A percentile compares a stretch with the other conserved stretches of the same genome.
These are phyloP conservation scores for Macrophomina tecta DNA, from an alignment of 2,329 filamentous ascomycete genomes.

Conservation along the genomic window DNA sequence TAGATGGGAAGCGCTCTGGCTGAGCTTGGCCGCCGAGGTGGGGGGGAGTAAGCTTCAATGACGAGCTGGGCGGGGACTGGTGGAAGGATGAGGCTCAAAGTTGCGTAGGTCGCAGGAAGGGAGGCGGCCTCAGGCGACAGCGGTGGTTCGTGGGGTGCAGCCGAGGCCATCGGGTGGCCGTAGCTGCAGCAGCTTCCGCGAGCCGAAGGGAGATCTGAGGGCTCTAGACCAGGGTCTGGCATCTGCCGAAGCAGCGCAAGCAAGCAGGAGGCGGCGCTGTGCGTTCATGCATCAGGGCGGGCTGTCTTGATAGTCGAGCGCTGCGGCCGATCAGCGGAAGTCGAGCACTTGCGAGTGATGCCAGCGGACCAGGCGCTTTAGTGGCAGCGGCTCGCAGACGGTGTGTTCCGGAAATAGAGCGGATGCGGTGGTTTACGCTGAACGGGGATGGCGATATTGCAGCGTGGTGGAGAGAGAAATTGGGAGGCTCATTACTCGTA, in stretches of 20 bases:
- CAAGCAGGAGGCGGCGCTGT: not conserved
- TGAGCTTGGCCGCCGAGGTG: not conserved
- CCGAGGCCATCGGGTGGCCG: not conserved
- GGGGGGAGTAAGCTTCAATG: not conserved
- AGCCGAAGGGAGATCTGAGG: constrained; percentile 21
- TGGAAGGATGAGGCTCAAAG: constrained; percentile 1
- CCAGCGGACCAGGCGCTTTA: constrained; percentile 3
- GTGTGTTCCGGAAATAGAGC: constrained; percentile 12
- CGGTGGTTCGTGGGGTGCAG: not conserved
- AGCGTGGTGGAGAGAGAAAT: constrained; percentile 7
- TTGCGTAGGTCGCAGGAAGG: not conserved
- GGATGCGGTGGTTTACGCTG: not conserved
- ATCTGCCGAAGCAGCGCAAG: not conserved
- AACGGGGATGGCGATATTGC: not conserved
- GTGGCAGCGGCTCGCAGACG: not conserved
- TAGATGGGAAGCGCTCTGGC: not conserved
- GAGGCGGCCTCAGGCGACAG: constrained; percentile 13
- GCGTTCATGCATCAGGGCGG: not conserved
- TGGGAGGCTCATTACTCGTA: constrained; percentile 13
- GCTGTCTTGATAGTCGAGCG: not conserved
- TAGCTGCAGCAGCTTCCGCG: constrained; percentile 15
- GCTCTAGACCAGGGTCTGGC: constrained; percentile 10
- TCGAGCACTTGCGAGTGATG: no score
- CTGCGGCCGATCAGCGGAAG: no score
- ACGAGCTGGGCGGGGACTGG: not conserved